Base-by-base conservation (phyloP, 2,329 filamentous ascomycete species). In the Venturia aucupariae region DNA sequence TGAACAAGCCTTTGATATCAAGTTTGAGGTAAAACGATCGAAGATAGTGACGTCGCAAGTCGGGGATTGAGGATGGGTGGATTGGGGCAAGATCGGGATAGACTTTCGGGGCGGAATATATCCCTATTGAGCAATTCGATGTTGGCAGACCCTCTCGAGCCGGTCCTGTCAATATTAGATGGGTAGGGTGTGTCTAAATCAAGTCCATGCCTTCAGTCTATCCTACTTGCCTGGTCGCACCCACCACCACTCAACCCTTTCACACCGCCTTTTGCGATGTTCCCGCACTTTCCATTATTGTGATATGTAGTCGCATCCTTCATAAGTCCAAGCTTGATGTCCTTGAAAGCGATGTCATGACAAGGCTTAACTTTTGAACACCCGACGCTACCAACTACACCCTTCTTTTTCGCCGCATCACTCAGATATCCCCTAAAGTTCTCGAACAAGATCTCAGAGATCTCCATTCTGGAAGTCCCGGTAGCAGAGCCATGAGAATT, bases 351-450 rank as follows among this genome's bases (percentile, higher is more conserved):
- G 65, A 84, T 81, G 67, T 80, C 77, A 70, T 76, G 82, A 68
- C 81, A 84, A 4, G 80, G 80, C 61, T 82, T 69, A n/a, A 76
- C 71, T 0, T 72, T 75, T 1, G 76, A 79, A 67, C 82, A 84
- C 48, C 75, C 78, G 0, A 84, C 73, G n/a, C 71, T 73, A 4
- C 76, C 76, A 7, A 74, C 76, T 60, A 70, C 72, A 6, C 69
- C 74, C 10, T 68, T 68, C 24, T 62, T 63, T 5, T 39, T 66
- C 39, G 63, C 54, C 48, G 61, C 69, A 0, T 69, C 73, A n/a
- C 74, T 69, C 15, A 80, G 69, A 64, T 75, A 79, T 1, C 82
- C 82, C 0, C 78, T 81, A 64, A 83, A 83, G 66, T 83, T 82
- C 35, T 78, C 75, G 70, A 81, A 83, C 1, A 73, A 73, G 19